Evolutionary conservation across 1,284 basidiomycete species (phyloP).

Genomic region (Pulveroboletus sp.): DNA sequence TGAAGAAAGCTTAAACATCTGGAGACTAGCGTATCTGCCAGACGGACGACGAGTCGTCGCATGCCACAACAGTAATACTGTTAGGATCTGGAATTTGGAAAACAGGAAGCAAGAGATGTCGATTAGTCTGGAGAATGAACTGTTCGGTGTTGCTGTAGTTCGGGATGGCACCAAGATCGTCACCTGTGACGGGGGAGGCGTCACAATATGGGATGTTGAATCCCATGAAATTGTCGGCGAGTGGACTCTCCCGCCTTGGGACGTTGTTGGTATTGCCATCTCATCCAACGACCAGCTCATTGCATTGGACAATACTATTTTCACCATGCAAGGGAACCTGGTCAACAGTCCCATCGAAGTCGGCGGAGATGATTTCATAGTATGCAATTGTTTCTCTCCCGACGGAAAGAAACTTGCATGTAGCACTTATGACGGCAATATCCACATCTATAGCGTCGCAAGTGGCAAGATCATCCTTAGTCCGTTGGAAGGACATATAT

Average conservation of each 20-base stretch:
- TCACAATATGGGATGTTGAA: neutral
- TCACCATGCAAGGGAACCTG: neutral
- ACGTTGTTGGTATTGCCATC: too few species aligned
- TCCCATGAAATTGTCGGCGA: neutral
- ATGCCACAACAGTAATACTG: neutral
- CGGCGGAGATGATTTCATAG: neutral
- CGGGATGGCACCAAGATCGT: too few species aligned
- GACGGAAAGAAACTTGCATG: too few species aligned
- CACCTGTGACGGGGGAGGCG: too few species aligned
- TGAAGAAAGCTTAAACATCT: neutral
- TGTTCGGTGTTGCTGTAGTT: too few species aligned
- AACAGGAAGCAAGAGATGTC: too few species aligned
- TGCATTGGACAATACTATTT: neutral
- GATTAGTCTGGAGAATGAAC: too few species aligned
- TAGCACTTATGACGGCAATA: too few species aligned
- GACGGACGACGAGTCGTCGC: neutral
- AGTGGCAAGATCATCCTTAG: too few species aligned
- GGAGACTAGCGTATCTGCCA: neutral
- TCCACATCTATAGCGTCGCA: too few species aligned
- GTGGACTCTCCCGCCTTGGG: neutral
- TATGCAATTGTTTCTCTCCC: neutral
- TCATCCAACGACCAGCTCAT: too few species aligned
- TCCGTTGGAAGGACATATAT: neutral
- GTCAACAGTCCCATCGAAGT: neutral
- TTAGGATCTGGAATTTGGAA: neutral